Conservation (phyloP, 495 filamentous ascomycete genomes). For the Hyphodiscus hymeniophilus region DNA sequence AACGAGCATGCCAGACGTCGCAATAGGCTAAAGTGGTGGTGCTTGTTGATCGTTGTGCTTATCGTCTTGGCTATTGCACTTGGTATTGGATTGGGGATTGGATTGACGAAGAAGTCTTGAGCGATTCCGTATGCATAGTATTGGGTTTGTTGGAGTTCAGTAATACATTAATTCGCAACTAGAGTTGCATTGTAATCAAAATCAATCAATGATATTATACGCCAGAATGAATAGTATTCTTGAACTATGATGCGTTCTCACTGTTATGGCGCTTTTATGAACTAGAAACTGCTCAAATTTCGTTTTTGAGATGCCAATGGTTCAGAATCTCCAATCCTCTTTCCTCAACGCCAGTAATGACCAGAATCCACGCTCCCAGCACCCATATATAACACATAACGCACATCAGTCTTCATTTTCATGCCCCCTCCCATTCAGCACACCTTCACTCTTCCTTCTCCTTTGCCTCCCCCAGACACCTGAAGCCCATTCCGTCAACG, state of each 20-base stretch:
- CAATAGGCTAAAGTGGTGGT: conserved; percentile 67
- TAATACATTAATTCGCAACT: neutral
- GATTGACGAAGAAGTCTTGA: conserved; percentile 5
- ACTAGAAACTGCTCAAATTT: too few relatives aligned
- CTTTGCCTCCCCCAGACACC: conserved; percentile 40
- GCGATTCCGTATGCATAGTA: neutral
- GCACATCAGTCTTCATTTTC: conserved; percentile 27
- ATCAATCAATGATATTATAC: neutral
- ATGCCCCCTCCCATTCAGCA: conserved; percentile 47
- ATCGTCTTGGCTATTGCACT: conserved; percentile 43
- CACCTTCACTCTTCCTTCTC: conserved; percentile 45
- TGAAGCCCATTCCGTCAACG: conserved; percentile 40
- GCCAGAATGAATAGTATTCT: too few relatives aligned
- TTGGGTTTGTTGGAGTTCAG: neutral
- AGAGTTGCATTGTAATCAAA: neutral
- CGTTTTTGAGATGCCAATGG: neutral
- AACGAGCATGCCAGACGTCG: conserved; percentile 47
- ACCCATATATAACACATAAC: neutral
- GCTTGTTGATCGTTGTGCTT: conserved; percentile 48
- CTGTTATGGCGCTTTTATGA: too few relatives aligned
- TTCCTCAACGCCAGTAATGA: neutral
- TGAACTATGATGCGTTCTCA: too few relatives aligned
- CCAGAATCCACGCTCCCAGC: neutral
- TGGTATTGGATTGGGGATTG: conserved; percentile 30
- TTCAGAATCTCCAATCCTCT: neutral